phyloP scores from a whole-genome alignment of 495 filamentous ascomycete species.

The Talaromyces ruber region DNA sequence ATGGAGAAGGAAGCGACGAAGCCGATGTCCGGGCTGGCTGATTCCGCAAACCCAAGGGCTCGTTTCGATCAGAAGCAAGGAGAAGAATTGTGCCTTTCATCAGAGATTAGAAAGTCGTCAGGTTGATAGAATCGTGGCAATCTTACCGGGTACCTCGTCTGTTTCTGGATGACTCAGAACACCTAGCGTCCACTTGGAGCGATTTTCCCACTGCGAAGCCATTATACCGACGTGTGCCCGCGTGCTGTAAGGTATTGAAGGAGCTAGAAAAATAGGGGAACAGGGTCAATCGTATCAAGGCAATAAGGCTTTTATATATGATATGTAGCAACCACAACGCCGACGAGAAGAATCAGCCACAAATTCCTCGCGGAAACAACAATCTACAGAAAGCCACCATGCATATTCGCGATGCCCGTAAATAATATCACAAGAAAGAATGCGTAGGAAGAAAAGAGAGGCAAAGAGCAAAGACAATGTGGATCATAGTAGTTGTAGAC shows the following conservation, averaged over 20 bases:
- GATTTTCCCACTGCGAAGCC: conserved; percentile 16
- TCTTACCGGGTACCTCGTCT: conserved; percentile 83
- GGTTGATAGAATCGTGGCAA: neutral
- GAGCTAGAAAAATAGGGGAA: neutral
- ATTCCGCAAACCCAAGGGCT: conserved; percentile 72
- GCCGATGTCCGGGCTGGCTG: conserved; percentile 65
- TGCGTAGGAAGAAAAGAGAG: neutral
- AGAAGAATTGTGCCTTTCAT: conserved; percentile 69
- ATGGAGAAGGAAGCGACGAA: conserved; percentile 61
- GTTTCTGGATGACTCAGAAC: conserved; percentile 77
- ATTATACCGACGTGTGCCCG: neutral
- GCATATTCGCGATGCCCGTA: neutral
- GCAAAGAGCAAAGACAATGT: neutral
- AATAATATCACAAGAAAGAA: neutral
- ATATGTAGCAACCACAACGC: neutral
- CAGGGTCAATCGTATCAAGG: neutral
- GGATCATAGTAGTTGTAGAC: neutral
- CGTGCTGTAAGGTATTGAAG: neutral
- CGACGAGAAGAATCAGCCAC: neutral
- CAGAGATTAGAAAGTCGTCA: conserved; percentile 1
- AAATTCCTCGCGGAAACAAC: neutral
- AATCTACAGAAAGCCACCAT: neutral
- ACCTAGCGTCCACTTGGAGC: conserved; percentile 66
- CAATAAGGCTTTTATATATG: neutral
- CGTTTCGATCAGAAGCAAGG: conserved; percentile 65